phyloP scores from a whole-genome alignment of 257 asterid genomes.

The Leptodermis oblonga region DNA sequence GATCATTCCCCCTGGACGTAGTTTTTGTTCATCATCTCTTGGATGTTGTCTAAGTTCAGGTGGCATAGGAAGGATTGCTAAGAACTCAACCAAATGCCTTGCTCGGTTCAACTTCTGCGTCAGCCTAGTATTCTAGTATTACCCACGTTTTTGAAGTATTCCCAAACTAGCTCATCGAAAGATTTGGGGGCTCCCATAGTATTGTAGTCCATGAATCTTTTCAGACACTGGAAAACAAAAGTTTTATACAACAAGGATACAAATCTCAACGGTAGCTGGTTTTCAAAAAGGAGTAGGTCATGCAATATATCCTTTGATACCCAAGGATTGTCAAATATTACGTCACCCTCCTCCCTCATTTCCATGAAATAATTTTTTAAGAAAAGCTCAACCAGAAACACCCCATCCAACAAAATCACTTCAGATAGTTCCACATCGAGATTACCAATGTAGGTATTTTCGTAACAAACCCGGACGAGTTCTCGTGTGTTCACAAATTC shows the following conservation, averaged over 20 bases:
- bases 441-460: slow-evolving; percentile 1
- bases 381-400: slow-evolving; percentile 28
- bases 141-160: slow-evolving; percentile 27
- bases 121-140: slow-evolving; percentile 14
- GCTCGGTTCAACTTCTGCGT: background rate
- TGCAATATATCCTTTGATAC: slow-evolving; percentile 22
- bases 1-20: background rate
- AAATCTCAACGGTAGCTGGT: slow-evolving; percentile 29
- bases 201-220: background rate
- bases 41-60: background rate
- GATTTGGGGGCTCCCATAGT: slow-evolving; percentile 7
- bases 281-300: slow-evolving; percentile 27
- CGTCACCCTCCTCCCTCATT: slow-evolving; percentile 25
- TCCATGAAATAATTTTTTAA: slow-evolving; percentile 16
- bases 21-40: background rate
- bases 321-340: slow-evolving; percentile 28
- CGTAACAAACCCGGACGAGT: slow-evolving; percentile 20
- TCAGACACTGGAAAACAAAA: background rate
- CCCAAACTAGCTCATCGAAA: slow-evolving; percentile 24
- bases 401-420: slow-evolving; percentile 26
- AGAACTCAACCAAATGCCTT: slow-evolving; percentile 30
- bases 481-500: slow-evolving; percentile 12
- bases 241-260: background rate
- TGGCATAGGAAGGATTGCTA: slow-evolving; percentile 20
- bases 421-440: background rate